A percentile compares a stretch with the other conserved stretches of the same genome.
Evolutionary conservation across 108 stramenopile species (phyloP).

Genomic region (Fistulifera solaris): DNA sequence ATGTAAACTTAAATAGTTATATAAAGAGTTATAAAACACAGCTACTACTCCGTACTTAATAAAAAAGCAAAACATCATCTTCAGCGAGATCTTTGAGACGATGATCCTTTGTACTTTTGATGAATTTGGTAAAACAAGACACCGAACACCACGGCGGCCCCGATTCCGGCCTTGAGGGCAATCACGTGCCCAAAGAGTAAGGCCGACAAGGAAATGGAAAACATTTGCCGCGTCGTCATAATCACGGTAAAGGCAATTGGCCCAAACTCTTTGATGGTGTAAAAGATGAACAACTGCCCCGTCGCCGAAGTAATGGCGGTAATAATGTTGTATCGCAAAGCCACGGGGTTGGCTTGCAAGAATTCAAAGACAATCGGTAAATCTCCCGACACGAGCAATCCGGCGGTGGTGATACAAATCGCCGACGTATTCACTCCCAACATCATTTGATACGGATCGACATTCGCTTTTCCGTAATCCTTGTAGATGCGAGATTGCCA

Average conservation of each 20-base stretch:
- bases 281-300: constrained; percentile 94
- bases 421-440: constrained; percentile 94
- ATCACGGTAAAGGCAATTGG: constrained; percentile 98
- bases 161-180: constrained; percentile 45
- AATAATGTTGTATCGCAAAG: constrained; percentile 83
- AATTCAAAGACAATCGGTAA: constrained; percentile 85
- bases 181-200: constrained; percentile 88
- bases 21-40: no score
- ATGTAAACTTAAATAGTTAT: no score
- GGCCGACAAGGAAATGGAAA: constrained; percentile 91
- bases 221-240: constrained; percentile 96
- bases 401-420: constrained; percentile 85
- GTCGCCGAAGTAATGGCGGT: constrained; percentile 93
- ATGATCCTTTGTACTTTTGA: constrained; percentile 37
- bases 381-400: constrained; percentile 87
- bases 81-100: no score
- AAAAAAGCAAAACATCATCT: no score
- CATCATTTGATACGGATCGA: constrained; percentile 99
- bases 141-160: constrained; percentile 86
- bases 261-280: constrained; percentile 97
- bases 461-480: constrained; percentile 81
- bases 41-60: no score
- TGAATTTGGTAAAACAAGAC: constrained; percentile 92
- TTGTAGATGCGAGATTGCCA: constrained; percentile 96
- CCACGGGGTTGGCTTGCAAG: constrained; percentile 79